These are phyloP conservation scores for Ophiostoma sp. DNA, from an alignment of 2,329 filamentous ascomycete genomes.

Conservation along the genomic window DNA sequence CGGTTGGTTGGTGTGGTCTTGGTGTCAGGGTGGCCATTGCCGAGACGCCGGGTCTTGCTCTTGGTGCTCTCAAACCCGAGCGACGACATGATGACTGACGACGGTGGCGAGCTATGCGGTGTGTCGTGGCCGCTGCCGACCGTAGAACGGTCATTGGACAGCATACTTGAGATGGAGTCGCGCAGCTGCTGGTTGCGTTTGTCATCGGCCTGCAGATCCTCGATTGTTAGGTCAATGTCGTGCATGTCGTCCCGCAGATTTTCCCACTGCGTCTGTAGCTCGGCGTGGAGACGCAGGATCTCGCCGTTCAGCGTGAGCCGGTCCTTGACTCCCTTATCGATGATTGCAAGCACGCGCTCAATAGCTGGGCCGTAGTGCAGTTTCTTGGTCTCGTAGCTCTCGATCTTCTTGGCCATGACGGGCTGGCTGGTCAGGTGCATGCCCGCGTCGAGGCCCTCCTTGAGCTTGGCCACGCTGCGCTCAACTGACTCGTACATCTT, in stretches of 20 bases:
- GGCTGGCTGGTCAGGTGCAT: conserved; percentile 67
- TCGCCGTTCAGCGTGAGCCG: conserved; percentile 96
- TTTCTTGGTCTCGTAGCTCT: conserved; percentile 93
- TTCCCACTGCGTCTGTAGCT: conserved; percentile 79
- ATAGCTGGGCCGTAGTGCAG: conserved; percentile 91
- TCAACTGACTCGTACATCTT: conserved; percentile 97
- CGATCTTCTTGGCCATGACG: conserved; percentile 72
- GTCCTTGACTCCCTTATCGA: conserved; percentile 91
- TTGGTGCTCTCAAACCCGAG: conserved; percentile 41
- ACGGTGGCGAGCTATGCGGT: conserved; percentile 61
- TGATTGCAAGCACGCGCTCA: conserved; percentile 82
- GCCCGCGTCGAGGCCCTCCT: conserved; percentile 69
- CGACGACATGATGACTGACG: conserved; percentile 56
- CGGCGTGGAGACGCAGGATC: conserved; percentile 76
- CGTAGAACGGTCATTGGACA: conserved; percentile 74
- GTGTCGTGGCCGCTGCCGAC: conserved; percentile 65
- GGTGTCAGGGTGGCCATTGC: conserved; percentile 22
- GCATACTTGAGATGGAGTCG: conserved; percentile 88
- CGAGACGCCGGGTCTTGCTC: conserved; percentile 37
- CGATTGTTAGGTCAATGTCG: conserved; percentile 68
- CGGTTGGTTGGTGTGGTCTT: conserved; percentile 37
- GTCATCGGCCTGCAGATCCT: conserved; percentile 61
- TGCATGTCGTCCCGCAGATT: conserved; percentile 69
- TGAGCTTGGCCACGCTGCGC: conserved; percentile 75
- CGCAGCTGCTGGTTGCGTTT: conserved; percentile 66